Evolutionary conservation across 2,329 filamentous ascomycete species (phyloP).

Genomic region (Neurospora sp.): DNA sequence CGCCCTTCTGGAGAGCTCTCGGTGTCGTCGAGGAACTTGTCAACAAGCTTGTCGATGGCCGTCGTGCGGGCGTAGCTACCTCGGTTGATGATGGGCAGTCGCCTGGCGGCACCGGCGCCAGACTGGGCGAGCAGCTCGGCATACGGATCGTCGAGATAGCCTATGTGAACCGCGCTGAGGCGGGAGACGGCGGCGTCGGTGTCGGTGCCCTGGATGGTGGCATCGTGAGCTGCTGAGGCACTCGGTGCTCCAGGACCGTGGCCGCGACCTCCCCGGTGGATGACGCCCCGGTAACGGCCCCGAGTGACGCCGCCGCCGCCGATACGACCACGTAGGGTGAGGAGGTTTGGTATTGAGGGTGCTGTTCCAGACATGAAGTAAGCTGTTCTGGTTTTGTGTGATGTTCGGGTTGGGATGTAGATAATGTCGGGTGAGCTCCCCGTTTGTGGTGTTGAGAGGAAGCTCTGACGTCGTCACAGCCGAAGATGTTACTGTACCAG

Average conservation of each 20-base stretch:
- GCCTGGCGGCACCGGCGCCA: constrained; percentile 29
- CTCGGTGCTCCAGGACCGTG: constrained; percentile 20
- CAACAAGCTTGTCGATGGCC: constrained; percentile 69
- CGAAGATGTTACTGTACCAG: background rate
- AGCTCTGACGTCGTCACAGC: background rate
- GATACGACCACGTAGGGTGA: constrained; percentile 38
- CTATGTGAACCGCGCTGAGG: constrained; percentile 75
- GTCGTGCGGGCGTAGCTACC: constrained; percentile 88
- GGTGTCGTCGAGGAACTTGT: constrained; percentile 51
- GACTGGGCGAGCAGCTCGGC: constrained; percentile 56
- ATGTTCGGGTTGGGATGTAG: background rate
- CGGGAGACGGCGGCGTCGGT: constrained; percentile 83
- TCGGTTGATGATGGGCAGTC: constrained; percentile 66
- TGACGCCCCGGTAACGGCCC: constrained; percentile 9
- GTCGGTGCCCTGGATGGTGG: constrained; percentile 78
- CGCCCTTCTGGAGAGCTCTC: constrained; percentile 28
- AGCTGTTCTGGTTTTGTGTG: background rate
- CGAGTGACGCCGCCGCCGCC: constrained; percentile 21
- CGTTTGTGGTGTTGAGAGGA: background rate
- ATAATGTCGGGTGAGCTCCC: background rate
- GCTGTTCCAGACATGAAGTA: constrained; percentile 29
- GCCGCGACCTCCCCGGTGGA: constrained; percentile 16
- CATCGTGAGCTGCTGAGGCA: constrained; percentile 45
- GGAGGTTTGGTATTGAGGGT: constrained; percentile 68
- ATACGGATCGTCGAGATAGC: constrained; percentile 77